phyloP scores from a whole-genome alignment of 2,329 filamentous ascomycete species.

The Colletotrichum simmondsii region DNA sequence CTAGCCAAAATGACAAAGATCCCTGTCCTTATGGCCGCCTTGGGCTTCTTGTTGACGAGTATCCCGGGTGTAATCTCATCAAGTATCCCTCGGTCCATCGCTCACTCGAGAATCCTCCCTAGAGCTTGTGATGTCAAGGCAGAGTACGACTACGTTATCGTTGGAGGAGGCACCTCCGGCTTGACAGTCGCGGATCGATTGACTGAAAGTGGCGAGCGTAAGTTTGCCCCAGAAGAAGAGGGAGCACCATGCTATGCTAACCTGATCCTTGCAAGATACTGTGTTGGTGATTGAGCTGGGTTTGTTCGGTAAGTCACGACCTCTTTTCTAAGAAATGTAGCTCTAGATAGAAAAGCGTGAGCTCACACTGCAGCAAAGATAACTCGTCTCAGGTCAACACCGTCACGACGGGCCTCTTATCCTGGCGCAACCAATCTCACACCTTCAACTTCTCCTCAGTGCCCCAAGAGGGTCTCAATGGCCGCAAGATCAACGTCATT shows the following conservation, averaged over 20 bases:
- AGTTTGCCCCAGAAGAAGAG: background rate
- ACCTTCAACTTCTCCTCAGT: slow-evolving; percentile 32
- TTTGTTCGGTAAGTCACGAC: slow-evolving; percentile 18
- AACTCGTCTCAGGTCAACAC: slow-evolving; percentile 40
- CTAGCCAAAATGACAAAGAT: background rate
- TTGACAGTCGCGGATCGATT: slow-evolving; percentile 36
- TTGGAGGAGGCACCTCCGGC: slow-evolving; percentile 37
- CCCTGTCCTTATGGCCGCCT: background rate
- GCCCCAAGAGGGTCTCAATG: slow-evolving; percentile 33
- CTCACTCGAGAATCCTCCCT: slow-evolving; percentile 8
- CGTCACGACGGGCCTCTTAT: slow-evolving; percentile 26
- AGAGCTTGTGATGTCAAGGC: slow-evolving; percentile 16
- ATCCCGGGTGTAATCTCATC: background rate
- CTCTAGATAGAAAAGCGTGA: background rate
- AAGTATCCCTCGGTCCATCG: slow-evolving; percentile 5
- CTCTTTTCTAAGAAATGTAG: background rate
- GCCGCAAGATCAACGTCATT: slow-evolving; percentile 32
- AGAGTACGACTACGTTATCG: slow-evolving; percentile 38
- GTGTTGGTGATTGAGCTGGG: slow-evolving; percentile 39
- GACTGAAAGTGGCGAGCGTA: slow-evolving; percentile 35
- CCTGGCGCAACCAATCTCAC: slow-evolving; percentile 15
- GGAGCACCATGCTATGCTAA: background rate
- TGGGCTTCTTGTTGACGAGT: background rate
- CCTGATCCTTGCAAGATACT: slow-evolving; percentile 10
- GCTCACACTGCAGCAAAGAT: background rate